Evolutionary conservation across 2,329 filamentous ascomycete genomes (phyloP), one percentile per base, ranked within the genome.

Genomic region (Trichoderma brevicompactum): DNA sequence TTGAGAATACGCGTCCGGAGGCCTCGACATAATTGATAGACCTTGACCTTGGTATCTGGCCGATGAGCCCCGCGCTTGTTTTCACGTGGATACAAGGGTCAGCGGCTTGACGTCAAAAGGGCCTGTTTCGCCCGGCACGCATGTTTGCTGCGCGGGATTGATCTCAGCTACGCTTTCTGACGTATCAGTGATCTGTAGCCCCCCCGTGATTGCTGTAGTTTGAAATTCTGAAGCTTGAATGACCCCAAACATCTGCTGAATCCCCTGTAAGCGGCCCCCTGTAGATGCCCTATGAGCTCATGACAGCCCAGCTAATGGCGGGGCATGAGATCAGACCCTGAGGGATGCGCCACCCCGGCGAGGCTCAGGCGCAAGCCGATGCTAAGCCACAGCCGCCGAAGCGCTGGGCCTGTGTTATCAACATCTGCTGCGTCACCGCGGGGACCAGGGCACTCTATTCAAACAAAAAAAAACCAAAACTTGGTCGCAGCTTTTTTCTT

Each of bases 381-480:
- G 41, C 60, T 63, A 49, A 63, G 60, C 60, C 60, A 63, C 60
- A 63, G 23, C 23, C 23, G 23, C 23, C 23, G 23, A 28, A 28
- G 60, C 49, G 60, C 49, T 43, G 6, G 15, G 23, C 32, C n/a
- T 43, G 19, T 40, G 23, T 41, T 43, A 44, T 46, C 60, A 54
- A 54, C 40, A 53, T 12, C 41, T 54, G 36, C 59, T 66, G 65
- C 65, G 65, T 66, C 65, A 66, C 65, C 65, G 65, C 65, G 65
- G 65, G 65, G 65, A 64, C 50, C 46, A 56, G 36, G 46, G 19
- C 53, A 55, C 17, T 40, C 15, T 36, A 48, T 52, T 34, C 32
- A 60, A 60, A 53, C 60, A 62, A 62, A 52, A 23, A 10, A 17
- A 36, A 44, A 43, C 28, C 17, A n/a, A 13, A 46, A 17, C 28